These are phyloP conservation scores for Lagerstroemia speciosa DNA, from an alignment of 345 rosid genomes.

Conservation along the genomic window DNA sequence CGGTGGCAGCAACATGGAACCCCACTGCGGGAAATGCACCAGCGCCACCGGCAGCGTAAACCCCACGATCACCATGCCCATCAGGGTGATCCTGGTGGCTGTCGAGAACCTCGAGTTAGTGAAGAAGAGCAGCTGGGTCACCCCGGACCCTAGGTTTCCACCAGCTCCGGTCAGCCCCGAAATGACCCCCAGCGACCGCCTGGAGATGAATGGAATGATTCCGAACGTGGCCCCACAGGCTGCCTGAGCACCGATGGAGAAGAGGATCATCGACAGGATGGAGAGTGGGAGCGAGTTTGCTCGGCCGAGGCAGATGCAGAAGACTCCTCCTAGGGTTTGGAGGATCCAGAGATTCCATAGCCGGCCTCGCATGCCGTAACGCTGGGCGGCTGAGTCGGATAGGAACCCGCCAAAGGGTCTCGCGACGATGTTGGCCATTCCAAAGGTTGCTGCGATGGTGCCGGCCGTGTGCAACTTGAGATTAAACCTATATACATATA, in stretches of 20 bases:
- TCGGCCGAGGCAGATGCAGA: slow-evolving; percentile 69
- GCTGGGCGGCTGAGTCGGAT: slow-evolving; percentile 45
- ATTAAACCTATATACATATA: slow-evolving; percentile 13
- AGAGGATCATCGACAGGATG: slow-evolving; percentile 57
- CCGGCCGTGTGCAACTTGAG: slow-evolving; percentile 76
- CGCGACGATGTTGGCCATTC: slow-evolving; percentile 69
- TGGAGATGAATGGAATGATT: slow-evolving; percentile 60
- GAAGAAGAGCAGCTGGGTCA: slow-evolving; percentile 64
- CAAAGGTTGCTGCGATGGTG: slow-evolving; percentile 68
- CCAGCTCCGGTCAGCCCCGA: slow-evolving; percentile 73
- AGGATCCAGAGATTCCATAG: slow-evolving; percentile 69
- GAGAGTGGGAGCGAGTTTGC: slow-evolving; percentile 59
- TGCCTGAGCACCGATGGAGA: slow-evolving; percentile 70
- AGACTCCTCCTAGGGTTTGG: slow-evolving; percentile 61
- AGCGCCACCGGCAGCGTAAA: slow-evolving; percentile 54
- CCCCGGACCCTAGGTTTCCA: slow-evolving; percentile 71
- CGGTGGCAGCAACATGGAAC: slow-evolving; percentile 53
- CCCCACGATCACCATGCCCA: slow-evolving; percentile 61
- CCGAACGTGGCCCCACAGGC: slow-evolving; percentile 85
- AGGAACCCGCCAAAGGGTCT: slow-evolving; percentile 71
- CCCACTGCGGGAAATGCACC: slow-evolving; percentile 77
- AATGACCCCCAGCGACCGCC: slow-evolving; percentile 69
- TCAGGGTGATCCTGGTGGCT: slow-evolving; percentile 41
- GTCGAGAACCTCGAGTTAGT: slow-evolving; percentile 42
- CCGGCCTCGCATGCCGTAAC: slow-evolving; percentile 77